phyloP scores from a whole-genome alignment of 2,329 filamentous ascomycete species.

The Ophiostoma triangulosporum region DNA sequence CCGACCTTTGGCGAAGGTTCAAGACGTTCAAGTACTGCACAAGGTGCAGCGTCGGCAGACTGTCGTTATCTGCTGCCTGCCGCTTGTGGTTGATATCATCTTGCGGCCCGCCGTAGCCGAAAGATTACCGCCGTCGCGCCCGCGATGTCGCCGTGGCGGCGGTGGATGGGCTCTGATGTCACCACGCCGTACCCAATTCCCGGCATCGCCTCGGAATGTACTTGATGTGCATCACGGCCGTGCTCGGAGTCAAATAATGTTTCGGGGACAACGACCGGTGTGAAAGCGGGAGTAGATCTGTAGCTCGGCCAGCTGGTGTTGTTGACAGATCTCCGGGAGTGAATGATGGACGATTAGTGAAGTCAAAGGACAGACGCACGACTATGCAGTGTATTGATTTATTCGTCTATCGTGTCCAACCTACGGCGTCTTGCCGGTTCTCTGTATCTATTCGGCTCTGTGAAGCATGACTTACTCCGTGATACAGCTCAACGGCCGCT shows the following conservation, averaged over 20 bases:
- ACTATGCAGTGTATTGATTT: too few species aligned
- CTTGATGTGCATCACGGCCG: not conserved
- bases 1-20: slow-evolving; percentile 21
- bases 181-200: slow-evolving; percentile 27
- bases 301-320: too few species aligned
- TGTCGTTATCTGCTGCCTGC: slow-evolving; percentile 20
- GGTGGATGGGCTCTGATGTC: slow-evolving; percentile 21
- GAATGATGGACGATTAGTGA: too few species aligned
- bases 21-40: slow-evolving; percentile 24
- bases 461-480: too few species aligned
- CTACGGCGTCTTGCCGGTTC: too few species aligned
- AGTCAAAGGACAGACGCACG: too few species aligned
- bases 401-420: too few species aligned
- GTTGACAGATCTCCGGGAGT: too few species aligned
- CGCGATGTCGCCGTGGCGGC: slow-evolving; percentile 26
- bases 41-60: slow-evolving; percentile 21
- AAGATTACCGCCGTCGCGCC: slow-evolving; percentile 25
- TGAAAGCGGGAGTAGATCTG: too few species aligned
- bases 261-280: slow-evolving; percentile 19
- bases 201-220: slow-evolving; percentile 25
- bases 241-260: slow-evolving; percentile 13
- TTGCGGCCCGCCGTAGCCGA: slow-evolving; percentile 25
- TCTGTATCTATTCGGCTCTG: too few species aligned
- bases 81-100: slow-evolving; percentile 18
- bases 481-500: too few species aligned